A percentile compares a stretch with the other conserved stretches of the same genome.
Conservation (phyloP, 2,329 filamentous ascomycete species). For the Botrytis cinerea region DNA sequence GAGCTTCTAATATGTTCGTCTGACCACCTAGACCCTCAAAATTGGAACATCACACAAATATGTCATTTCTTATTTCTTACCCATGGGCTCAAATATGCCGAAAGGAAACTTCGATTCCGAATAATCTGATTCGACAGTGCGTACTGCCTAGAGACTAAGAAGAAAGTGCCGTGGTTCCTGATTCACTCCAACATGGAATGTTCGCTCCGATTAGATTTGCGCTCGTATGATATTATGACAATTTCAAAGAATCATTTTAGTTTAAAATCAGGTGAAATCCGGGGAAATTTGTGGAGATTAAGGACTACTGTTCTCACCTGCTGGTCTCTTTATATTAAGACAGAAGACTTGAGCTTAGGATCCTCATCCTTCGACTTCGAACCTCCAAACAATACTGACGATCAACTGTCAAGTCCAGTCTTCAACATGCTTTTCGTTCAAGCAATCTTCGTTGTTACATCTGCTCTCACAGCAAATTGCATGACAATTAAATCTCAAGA, state of each 20-base stretch:
- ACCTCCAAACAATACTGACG: neutral
- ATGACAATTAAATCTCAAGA: slow-evolving; percentile 12
- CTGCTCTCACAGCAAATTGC: neutral
- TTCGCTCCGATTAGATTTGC: slow-evolving; percentile 2
- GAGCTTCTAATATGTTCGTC: slow-evolving; percentile 19
- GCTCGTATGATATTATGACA: neutral
- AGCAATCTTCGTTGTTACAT: neutral
- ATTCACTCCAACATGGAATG: slow-evolving; percentile 1
- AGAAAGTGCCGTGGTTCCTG: neutral
- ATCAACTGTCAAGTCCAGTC: neutral
- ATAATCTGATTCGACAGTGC: neutral
- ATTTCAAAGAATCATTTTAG: neutral
- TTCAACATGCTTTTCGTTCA: slow-evolving; percentile 1
- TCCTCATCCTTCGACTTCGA: neutral
- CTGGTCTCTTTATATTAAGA: neutral
- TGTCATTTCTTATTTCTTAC: neutral
- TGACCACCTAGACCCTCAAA: slow-evolving; percentile 16
- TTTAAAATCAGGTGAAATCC: neutral
- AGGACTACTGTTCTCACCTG: neutral
- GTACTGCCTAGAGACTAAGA: neutral
- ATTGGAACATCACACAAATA: neutral
- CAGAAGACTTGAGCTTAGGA: neutral
- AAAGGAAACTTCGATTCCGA: neutral
- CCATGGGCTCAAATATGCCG: neutral
- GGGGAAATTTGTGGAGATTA: slow-evolving; percentile 6